Evolutionary conservation across 257 asterid species (phyloP).

Genomic region (Petrea volubilis): DNA sequence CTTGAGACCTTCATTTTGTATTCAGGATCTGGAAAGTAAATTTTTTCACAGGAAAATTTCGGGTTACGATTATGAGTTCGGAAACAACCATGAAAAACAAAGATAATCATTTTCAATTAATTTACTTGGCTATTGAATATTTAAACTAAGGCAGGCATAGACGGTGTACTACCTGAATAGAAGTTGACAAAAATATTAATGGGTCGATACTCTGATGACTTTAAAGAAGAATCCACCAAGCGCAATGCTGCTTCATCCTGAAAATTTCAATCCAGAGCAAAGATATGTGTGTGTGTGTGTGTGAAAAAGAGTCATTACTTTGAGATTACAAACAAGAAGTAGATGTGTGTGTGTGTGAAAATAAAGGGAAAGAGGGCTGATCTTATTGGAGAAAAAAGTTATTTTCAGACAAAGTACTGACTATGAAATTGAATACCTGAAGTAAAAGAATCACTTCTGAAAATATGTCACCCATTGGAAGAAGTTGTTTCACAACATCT

Average conservation of each 20-base stretch:
- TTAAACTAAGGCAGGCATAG: not conserved
- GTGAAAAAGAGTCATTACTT: too few relatives aligned
- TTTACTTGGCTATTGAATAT: not conserved
- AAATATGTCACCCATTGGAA: slow-evolving; percentile 98
- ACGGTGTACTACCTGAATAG: slow-evolving; percentile 61
- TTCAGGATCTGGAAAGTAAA: slow-evolving; percentile 63
- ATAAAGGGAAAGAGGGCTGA: not conserved
- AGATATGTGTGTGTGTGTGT: not conserved
- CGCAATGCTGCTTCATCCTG: slow-evolving; percentile 97
- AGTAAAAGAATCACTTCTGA: slow-evolving; percentile 83
- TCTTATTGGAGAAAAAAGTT: not conserved
- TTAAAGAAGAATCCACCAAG: slow-evolving; percentile 65
- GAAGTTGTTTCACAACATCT: slow-evolving; percentile 84
- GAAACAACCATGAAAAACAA: not conserved
- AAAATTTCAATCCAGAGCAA: slow-evolving; percentile 13
- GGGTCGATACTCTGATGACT: slow-evolving; percentile 79
- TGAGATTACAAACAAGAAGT: too few relatives aligned
- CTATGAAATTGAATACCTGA: slow-evolving; percentile 51
- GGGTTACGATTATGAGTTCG: not conserved
- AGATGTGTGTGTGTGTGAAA: too few relatives aligned
- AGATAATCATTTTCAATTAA: not conserved
- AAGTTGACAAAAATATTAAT: slow-evolving; percentile 83
- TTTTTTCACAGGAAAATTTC: not conserved
- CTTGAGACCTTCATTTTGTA: slow-evolving; percentile 80
- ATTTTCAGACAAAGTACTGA: not conserved